These are phyloP conservation scores for Poa pratensis DNA, from an alignment of 176 grass and related monocot species.

Conservation along the genomic window DNA sequence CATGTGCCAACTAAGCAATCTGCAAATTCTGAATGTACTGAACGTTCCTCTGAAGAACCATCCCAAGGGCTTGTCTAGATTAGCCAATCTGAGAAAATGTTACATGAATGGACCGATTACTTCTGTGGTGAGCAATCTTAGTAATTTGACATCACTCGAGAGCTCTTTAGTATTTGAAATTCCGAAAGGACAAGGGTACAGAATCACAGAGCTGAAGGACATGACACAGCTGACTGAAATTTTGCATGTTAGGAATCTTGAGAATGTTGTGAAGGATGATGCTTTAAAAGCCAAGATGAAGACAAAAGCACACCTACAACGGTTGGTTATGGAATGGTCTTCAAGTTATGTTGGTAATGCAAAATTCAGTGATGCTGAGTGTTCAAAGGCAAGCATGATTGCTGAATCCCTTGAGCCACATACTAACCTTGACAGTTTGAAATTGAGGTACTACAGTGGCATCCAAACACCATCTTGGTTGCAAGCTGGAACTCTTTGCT, in stretches of 20 bases:
- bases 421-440: slow-evolving; percentile 14
- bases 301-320: slow-evolving; percentile 18
- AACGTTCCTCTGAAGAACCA: slow-evolving; percentile 12
- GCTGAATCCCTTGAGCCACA: slow-evolving; percentile 25
- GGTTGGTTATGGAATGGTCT: slow-evolving; percentile 33
- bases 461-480: slow-evolving; percentile 36
- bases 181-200: slow-evolving; percentile 26
- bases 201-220: slow-evolving; percentile 34
- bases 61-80: slow-evolving; percentile 24
- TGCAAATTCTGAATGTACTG: slow-evolving; percentile 32
- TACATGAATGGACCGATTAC: neutral
- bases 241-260: slow-evolving; percentile 27
- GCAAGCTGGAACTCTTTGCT: neutral
- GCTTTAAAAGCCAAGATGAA: slow-evolving; percentile 9
- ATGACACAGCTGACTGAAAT: slow-evolving; percentile 21
- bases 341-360: neutral
- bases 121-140: neutral
- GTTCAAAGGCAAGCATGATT: neutral
- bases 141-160: slow-evolving; percentile 27
- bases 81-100: slow-evolving; percentile 26
- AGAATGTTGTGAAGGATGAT: slow-evolving; percentile 25
- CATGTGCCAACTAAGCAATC: slow-evolving; percentile 16
- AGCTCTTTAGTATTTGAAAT: neutral
- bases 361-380: neutral
- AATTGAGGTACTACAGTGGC: slow-evolving; percentile 25